Evolutionary conservation across 306 rosid genomes (phyloP).

Genomic region (Acacia melanoxylon): DNA sequence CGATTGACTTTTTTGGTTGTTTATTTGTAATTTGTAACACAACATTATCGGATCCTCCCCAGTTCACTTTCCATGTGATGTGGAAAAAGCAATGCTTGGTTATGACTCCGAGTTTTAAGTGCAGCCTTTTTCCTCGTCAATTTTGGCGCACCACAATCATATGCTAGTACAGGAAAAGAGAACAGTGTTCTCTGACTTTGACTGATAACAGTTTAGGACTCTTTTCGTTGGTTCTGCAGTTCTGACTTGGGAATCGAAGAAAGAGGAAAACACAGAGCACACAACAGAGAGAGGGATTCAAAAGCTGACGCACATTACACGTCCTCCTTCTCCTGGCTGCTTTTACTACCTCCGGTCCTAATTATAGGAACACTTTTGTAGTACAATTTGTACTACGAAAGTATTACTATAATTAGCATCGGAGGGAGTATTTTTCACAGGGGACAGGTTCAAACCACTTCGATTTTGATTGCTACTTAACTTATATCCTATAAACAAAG

Average conservation of each 20-base stretch:
- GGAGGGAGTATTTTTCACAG: no score
- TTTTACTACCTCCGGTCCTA: no score
- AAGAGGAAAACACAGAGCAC: neutral
- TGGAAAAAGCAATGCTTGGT: neutral
- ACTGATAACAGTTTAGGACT: neutral
- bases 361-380: no score
- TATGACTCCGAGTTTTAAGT: neutral
- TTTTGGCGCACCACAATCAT: neutral
- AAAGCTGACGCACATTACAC: neutral
- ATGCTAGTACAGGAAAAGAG: neutral
- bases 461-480: neutral
- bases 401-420: no score
- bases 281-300: neutral
- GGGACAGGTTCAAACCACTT: neutral
- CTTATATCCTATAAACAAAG: neutral
- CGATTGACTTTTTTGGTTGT: conserved; percentile 26
- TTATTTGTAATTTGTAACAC: neutral
- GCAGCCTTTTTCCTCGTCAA: neutral
- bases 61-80: neutral
- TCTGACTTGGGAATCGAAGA: no score
- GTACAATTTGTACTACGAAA: no score
- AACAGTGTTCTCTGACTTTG: neutral
- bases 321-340: neutral
- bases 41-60: neutral
- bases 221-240: neutral